phyloP scores from a whole-genome alignment of 345 rosid genomes.

The Syzygium jambos region DNA sequence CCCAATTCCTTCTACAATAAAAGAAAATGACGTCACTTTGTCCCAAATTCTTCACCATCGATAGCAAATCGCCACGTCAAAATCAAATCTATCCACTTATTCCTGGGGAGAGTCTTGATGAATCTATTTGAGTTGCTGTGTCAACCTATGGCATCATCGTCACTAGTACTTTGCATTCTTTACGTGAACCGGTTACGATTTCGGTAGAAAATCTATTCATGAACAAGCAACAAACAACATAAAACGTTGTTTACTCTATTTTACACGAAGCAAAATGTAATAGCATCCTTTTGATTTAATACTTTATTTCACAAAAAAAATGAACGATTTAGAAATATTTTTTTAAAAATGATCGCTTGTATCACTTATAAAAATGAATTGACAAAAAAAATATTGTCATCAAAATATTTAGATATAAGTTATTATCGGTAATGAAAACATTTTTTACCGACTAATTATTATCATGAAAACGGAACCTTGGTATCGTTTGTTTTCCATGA shows the following conservation, averaged over 20 bases:
- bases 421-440: too few relatives aligned
- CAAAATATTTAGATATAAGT: too few relatives aligned
- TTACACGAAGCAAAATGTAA: neutral
- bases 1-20: neutral
- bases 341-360: too few relatives aligned
- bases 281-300: neutral
- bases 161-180: neutral
- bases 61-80: neutral
- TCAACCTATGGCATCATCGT: neutral
- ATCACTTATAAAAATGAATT: too few relatives aligned
- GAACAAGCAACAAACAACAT: neutral
- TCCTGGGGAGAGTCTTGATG: fast-evolving
- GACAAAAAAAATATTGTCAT: too few relatives aligned
- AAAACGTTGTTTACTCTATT: neutral
- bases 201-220: neutral
- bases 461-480: too few relatives aligned
- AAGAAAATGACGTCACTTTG: neutral
- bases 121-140: neutral
- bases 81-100: neutral
- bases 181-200: neutral
- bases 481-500: neutral
- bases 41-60: neutral
- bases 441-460: too few relatives aligned
- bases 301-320: neutral
- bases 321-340: too few relatives aligned